A percentile compares a stretch with the other conserved stretches of the same genome.
Conservation (phyloP, 2,329 filamentous ascomycete genomes). For the Chaetothyriales sp. region DNA sequence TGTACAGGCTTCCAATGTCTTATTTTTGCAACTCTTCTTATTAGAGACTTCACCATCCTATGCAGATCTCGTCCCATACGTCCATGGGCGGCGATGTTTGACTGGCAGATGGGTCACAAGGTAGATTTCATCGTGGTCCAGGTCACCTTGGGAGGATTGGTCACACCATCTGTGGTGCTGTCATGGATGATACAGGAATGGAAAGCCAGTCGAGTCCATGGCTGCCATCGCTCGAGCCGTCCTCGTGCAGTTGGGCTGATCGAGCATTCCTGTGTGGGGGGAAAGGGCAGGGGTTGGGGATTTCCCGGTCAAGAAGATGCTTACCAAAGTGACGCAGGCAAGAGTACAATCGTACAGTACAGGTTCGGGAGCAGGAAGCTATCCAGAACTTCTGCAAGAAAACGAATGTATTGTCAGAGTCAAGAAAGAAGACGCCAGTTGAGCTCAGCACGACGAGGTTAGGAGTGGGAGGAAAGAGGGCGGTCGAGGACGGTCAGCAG, state of each 20-base stretch:
- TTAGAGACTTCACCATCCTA: background rate
- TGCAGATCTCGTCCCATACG: background rate
- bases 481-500: slow-evolving; percentile 16
- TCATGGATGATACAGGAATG: too few species aligned
- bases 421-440: background rate
- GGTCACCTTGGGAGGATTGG: too few species aligned
- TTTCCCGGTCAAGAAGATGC: background rate
- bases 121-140: background rate
- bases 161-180: too few species aligned
- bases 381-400: slow-evolving; percentile 15
- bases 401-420: slow-evolving; percentile 10
- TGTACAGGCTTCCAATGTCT: background rate
- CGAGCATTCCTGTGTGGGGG: background rate
- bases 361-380: slow-evolving; percentile 12
- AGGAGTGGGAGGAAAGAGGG: slow-evolving; percentile 8
- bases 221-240: background rate
- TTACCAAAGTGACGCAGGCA: background rate
- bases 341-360: background rate
- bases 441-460: slow-evolving; percentile 10
- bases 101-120: too few species aligned
- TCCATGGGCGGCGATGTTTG: too few species aligned
- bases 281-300: background rate
- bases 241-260: background rate
- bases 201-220: too few species aligned
- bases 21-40: background rate